Evolutionary conservation across 306 rosid genomes (phyloP).

Genomic region (Lathyrus oleraceus): DNA sequence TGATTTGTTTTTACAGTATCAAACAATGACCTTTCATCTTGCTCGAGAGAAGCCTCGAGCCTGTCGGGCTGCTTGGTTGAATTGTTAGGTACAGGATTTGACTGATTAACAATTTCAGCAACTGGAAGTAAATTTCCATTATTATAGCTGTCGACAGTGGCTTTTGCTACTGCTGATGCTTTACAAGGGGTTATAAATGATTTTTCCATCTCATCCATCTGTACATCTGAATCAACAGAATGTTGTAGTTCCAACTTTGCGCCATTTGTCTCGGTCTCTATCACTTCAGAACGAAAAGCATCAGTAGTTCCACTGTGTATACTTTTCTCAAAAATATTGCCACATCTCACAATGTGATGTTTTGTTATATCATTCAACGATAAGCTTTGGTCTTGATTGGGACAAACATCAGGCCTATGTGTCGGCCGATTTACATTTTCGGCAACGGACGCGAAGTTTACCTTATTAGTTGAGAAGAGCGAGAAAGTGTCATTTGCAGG

Average conservation of each 20-base stretch:
- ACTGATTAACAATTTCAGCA: constrained; percentile 25
- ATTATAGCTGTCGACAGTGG: constrained; percentile 33
- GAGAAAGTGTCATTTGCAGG: constrained; percentile 42
- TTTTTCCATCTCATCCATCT: constrained; percentile 58
- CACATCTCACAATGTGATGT: constrained; percentile 26
- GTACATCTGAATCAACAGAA: constrained; percentile 48
- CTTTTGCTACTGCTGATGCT: constrained; percentile 45
- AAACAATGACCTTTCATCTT: constrained; percentile 35
- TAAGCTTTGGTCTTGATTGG: constrained; percentile 33
- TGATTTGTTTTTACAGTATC: constrained; percentile 32
- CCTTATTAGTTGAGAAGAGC: constrained; percentile 30
- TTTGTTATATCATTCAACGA: constrained; percentile 27
- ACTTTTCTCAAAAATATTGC: constrained; percentile 24
- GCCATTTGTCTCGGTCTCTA: constrained; percentile 13
- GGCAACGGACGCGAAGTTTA: constrained; percentile 24
- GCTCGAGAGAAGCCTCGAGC: constrained; percentile 37
- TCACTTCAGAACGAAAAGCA: constrained; percentile 25
- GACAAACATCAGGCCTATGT: constrained; percentile 35
- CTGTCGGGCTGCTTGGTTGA: constrained; percentile 27
- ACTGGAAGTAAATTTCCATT: constrained; percentile 18
- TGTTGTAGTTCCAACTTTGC: constrained; percentile 27
- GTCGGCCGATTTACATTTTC: constrained; percentile 36
- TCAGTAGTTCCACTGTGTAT: constrained; percentile 20
- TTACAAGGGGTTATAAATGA: constrained; percentile 51
- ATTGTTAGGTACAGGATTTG: constrained; percentile 33